Base-by-base conservation (phyloP, 805 yeast species). In the Zygoascus tannicola region DNA sequence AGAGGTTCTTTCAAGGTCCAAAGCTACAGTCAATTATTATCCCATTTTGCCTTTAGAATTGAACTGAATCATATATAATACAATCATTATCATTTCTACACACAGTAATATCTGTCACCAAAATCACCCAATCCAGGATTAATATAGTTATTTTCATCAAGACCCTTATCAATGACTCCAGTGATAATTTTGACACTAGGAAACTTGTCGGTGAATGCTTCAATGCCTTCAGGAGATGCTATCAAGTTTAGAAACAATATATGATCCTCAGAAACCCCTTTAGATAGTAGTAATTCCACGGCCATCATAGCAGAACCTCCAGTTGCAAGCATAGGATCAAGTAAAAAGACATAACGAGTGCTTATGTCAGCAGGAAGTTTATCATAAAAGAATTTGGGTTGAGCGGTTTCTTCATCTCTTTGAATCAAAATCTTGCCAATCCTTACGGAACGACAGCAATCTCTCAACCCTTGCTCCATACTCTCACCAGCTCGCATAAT, bases 241-340 rank as follows among this genome's bases (percentile, higher is more conserved):
- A 92, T 77, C 58, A 92, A 74, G 65, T 92, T 92, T 64, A 92
- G 71, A 61, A 92, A 92, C 62, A 86, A 73, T 53, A 92, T 92
- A 59, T 94, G 77, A 50, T 87, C 88, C 54, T 80, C 81, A 45
- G 78, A 78, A 39, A 90, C 97, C 41, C 98, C 97, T 58, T 92
- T 76, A 44, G 78, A 71, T 47, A 84, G 70, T 57, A 92, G 69
- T 15, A 92, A 97, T 49, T 92, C 95, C 15, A 88, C 85, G 14
- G 97, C 99, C 92, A 88, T 84, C 64, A 86, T 77, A 16, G 97
- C 98, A 49, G 95, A 84, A 41, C 98, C 98, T 53, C 98, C 98
- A 16, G 99, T 92, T 28, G 99, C 99, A 60, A 92, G 75, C 94
- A 92, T 84, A 45, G 99, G 98, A 59, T 92, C 99, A 53, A 92